Evolutionary conservation across 768 basidiomycete species (phyloP).

Genomic region (Omphalotus guepiniiformis): DNA sequence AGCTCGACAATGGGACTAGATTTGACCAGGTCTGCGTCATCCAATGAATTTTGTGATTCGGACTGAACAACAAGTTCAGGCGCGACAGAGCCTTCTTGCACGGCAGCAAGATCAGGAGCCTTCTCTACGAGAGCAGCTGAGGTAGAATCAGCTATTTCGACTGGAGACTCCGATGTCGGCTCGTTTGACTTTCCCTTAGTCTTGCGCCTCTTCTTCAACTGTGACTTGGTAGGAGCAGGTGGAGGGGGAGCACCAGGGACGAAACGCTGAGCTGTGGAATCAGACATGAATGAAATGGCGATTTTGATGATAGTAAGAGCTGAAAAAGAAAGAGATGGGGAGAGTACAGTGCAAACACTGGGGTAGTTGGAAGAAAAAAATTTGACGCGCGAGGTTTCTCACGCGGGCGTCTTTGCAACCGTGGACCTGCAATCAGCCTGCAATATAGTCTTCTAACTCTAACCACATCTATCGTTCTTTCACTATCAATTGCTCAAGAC

Average conservation of each 20-base stretch:
- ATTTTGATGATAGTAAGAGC: slow-evolving; percentile 22
- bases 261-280: slow-evolving; percentile 40
- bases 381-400: not conserved
- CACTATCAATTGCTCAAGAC: no score
- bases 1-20: slow-evolving; percentile 73
- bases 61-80: slow-evolving; percentile 41
- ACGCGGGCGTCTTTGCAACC: no score
- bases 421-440: no score
- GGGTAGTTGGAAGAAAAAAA: not conserved
- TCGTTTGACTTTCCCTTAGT: slow-evolving; percentile 40
- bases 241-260: slow-evolving; percentile 78
- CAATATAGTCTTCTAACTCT: no score
- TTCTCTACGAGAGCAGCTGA: slow-evolving; percentile 45
- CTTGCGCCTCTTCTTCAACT: slow-evolving; percentile 67
- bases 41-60: slow-evolving; percentile 41
- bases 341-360: not conserved
- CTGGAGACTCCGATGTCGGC: slow-evolving; percentile 43
- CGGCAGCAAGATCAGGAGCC: slow-evolving; percentile 42
- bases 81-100: slow-evolving; percentile 42
- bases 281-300: slow-evolving; percentile 27
- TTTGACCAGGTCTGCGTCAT: slow-evolving; percentile 44
- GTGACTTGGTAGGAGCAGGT: slow-evolving; percentile 52
- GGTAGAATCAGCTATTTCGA: slow-evolving; percentile 40
- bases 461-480: no score
- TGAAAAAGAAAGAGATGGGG: not conserved